Conservation (phyloP, 2,329 filamentous ascomycete genomes). For the Neocucurbitaria cava region DNA sequence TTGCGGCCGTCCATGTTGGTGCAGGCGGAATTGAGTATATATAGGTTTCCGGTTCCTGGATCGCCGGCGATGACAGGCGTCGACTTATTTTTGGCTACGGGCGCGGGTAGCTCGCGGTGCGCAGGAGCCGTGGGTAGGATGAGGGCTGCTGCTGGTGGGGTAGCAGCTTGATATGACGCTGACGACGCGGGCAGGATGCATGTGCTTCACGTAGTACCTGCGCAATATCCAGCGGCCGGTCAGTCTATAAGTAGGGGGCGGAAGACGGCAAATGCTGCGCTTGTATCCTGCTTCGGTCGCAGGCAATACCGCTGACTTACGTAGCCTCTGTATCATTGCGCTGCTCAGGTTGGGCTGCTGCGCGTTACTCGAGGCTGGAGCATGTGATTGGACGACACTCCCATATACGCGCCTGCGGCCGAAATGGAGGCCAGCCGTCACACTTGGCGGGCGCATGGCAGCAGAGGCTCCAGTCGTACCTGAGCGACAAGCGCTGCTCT, state of each 20-base stretch:
- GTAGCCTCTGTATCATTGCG: slow-evolving; percentile 27
- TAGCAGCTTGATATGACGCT: slow-evolving; percentile 18
- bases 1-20: slow-evolving; percentile 54
- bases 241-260: slow-evolving; percentile 14
- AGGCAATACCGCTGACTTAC: slow-evolving; percentile 35
- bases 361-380: slow-evolving; percentile 19
- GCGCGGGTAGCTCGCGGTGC: slow-evolving; percentile 24
- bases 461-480: slow-evolving; percentile 16
- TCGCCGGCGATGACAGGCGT: slow-evolving; percentile 31
- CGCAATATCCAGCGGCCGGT: slow-evolving; percentile 11
- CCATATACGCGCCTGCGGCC: slow-evolving; percentile 42
- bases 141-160: slow-evolving; percentile 29
- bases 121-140: slow-evolving; percentile 17
- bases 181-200: slow-evolving; percentile 7
- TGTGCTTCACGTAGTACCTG: background rate
- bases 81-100: slow-evolving; percentile 35
- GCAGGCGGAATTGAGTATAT: slow-evolving; percentile 4
- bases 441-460: slow-evolving; percentile 43
- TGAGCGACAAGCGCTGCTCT: slow-evolving; percentile 19
- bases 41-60: slow-evolving; percentile 17
- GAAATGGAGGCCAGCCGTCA: slow-evolving; percentile 35
- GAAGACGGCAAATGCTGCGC: slow-evolving; percentile 15
- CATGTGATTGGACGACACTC: slow-evolving; percentile 30
- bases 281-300: slow-evolving; percentile 12
- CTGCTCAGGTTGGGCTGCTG: slow-evolving; percentile 31